Evolutionary conservation across 768 basidiomycete species (phyloP).

Genomic region (Boletus insuetus): DNA sequence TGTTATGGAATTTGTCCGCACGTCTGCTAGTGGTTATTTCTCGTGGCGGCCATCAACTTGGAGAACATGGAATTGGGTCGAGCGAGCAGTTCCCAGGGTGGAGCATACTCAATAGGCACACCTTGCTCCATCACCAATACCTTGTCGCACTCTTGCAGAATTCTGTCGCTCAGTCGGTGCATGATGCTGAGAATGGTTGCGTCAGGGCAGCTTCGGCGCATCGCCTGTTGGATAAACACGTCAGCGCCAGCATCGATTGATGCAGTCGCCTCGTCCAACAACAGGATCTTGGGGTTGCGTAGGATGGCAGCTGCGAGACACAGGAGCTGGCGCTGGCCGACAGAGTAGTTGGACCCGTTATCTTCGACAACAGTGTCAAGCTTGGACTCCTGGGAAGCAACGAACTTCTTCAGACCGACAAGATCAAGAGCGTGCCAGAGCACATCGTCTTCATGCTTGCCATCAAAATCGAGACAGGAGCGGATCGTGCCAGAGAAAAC

Average conservation of each 20-base stretch:
- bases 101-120: constrained; percentile 26
- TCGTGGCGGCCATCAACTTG: constrained; percentile 26
- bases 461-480: constrained; percentile 27
- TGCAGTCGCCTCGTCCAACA: constrained; percentile 41
- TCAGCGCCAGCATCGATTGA: constrained; percentile 84
- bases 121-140: constrained; percentile 40
- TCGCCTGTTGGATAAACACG: constrained; percentile 56
- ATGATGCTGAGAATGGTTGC: constrained; percentile 31
- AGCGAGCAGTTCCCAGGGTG: constrained; percentile 22
- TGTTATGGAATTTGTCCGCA: background rate
- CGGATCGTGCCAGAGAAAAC: constrained; percentile 33
- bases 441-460: constrained; percentile 19
- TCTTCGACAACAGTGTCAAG: constrained; percentile 72
- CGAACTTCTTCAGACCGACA: constrained; percentile 59
- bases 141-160: constrained; percentile 30
- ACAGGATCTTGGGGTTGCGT: constrained; percentile 29
- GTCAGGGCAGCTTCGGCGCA: constrained; percentile 28
- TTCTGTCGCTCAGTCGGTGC: constrained; percentile 30
- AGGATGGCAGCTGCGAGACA: constrained; percentile 44
- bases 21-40: constrained; percentile 8
- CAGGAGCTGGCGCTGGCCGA: constrained; percentile 87
- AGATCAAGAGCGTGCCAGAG: constrained; percentile 43
- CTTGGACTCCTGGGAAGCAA: constrained; percentile 74
- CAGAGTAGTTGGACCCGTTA: constrained; percentile 75
- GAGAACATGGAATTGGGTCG: constrained; percentile 28